Evolutionary conservation across 352 stramenopile genomes (phyloP).

Genomic region (Globisporangium carolinianum): DNA sequence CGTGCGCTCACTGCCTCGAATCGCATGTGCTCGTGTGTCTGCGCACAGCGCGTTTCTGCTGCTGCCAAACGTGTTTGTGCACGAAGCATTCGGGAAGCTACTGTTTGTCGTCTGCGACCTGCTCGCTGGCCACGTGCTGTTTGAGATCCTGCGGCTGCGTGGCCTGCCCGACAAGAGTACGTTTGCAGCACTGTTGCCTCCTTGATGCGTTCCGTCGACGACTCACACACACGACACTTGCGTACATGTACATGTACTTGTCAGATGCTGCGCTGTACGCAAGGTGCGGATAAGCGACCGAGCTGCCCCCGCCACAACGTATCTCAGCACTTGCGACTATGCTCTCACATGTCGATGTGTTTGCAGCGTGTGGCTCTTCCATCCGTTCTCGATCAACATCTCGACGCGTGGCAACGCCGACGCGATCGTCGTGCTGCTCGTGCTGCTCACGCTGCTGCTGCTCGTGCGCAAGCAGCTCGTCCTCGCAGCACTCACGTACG

Average conservation of each 20-base stretch:
- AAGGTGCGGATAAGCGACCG: slow-evolving; percentile 18
- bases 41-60: slow-evolving; percentile 55
- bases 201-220: not conserved
- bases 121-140: slow-evolving; percentile 86
- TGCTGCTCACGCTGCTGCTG: slow-evolving; percentile 88
- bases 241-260: not conserved
- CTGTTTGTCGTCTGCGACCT: slow-evolving; percentile 96
- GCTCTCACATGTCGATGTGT: too few species aligned
- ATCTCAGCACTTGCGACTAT: too few species aligned
- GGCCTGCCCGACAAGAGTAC: slow-evolving; percentile 49
- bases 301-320: too few species aligned
- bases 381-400: slow-evolving; percentile 98
- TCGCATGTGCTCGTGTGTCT: not conserved
- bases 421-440: slow-evolving; percentile 90
- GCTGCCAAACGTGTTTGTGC: slow-evolving; percentile 67
- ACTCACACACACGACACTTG: not conserved
- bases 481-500: slow-evolving; percentile 60
- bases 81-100: slow-evolving; percentile 89
- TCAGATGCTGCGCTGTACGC: slow-evolving; percentile 58
- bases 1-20: too few species aligned
- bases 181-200: not conserved
- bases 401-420: slow-evolving; percentile 98
- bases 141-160: slow-evolving; percentile 70
- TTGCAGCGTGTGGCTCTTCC: slow-evolving; percentile 93
- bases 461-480: slow-evolving; percentile 79